Evolutionary conservation across 768 basidiomycete genomes (phyloP).

Genomic region (Albatrellus ellisii): DNA sequence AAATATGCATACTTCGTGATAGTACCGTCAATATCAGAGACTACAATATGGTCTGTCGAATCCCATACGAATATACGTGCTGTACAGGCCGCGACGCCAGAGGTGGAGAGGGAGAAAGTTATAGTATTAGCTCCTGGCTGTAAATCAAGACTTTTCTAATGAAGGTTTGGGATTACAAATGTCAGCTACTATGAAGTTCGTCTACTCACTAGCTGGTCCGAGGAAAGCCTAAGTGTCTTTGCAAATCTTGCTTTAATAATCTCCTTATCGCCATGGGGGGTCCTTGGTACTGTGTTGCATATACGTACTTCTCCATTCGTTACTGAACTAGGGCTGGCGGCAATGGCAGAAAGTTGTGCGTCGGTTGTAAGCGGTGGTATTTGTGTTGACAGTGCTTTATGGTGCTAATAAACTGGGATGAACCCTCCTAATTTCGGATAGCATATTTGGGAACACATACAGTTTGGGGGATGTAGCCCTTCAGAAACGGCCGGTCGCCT

Average conservation of each 20-base stretch:
- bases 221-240: slow-evolving; percentile 86
- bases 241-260: slow-evolving; percentile 47
- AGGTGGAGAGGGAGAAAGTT: slow-evolving; percentile 83
- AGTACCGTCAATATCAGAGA: slow-evolving; percentile 97
- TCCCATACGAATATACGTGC: slow-evolving; percentile 96
- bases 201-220: slow-evolving; percentile 78
- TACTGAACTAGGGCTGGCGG: background rate
- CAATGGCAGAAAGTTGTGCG: too few species aligned
- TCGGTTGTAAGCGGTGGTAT: too few species aligned
- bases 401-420: too few species aligned
- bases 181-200: background rate
- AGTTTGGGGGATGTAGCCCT: background rate
- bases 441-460: too few species aligned
- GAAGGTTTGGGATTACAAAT: background rate
- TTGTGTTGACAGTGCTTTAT: too few species aligned
- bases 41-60: slow-evolving; percentile 75
- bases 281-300: background rate
- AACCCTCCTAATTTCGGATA: too few species aligned
- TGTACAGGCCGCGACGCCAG: slow-evolving; percentile 72
- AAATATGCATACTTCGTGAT: slow-evolving; percentile 88
- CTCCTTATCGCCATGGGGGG: background rate
- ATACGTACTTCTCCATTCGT: background rate
- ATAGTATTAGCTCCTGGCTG: slow-evolving; percentile 84
- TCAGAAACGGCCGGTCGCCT: background rate
- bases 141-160: slow-evolving; percentile 72